Evolutionary conservation across 257 asterid genomes (phyloP), one percentile per base, ranked within the genome.

Genomic region (Solanum etuberosum): DNA sequence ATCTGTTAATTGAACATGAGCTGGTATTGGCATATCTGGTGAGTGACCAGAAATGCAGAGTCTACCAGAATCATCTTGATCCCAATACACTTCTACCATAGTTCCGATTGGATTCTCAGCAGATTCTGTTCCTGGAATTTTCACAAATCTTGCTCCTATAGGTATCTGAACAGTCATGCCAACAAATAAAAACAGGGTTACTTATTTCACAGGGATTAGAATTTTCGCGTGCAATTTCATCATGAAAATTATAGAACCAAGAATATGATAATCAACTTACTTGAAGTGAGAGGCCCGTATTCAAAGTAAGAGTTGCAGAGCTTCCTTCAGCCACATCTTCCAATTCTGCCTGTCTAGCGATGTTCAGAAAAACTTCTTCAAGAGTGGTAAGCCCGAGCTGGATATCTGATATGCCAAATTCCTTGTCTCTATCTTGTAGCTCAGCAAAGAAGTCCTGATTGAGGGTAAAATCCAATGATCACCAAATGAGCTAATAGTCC

Each of bases 71-170:
- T 96, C 98, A 88, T 96, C 99, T 92, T 95, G 98, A 90, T 92
- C 97, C 99, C 99, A 96, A 68, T 92, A 91, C 48, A 94, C 94
- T 90, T 95, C 97, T 25, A 96, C 97, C 99, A 96, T 96, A 37
- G 87, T 70, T 42, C 97, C 98, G 34, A 91, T 90, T 1, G 91
- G 94, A 90, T 89, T 91, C 87, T 91, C 96, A 38, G 85, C 85
- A n/a, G 92, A 83, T 88, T 96, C 97, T 31, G 96, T 93, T 88
- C 94, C 95, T 6, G 97, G 99, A 54, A 96, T 90, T 32, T 96
- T 98, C 6, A 94, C 88, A 85, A 89, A 95, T 89, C 97, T 90
- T 70, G 97, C 98, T 57, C 99, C 99, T 46, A 96, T 65, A 9
- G 99, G 98, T 71, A 96, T 82, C 98, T 96, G 92, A 90, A 89